Evolutionary conservation across 345 rosid genomes (phyloP), one percentile per base, ranked within the genome.

Genomic region (Syzygium jambos): DNA sequence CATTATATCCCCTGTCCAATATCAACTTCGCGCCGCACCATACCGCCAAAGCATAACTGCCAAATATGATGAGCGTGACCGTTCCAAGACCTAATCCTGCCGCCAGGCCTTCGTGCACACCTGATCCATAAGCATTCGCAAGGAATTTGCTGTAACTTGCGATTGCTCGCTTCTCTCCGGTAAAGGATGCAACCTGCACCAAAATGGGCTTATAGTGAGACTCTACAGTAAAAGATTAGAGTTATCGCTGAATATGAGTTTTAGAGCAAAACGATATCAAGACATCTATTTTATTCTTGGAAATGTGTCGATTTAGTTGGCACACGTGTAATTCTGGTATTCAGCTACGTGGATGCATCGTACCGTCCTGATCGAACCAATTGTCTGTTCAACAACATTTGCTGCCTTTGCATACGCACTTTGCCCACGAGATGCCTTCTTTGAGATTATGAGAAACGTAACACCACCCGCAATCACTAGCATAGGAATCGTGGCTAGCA

Each of bases 11-110:
- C 88, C 92, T 93, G 25, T 95, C 93, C 85, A 94, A 21, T 55
- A 96, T 94, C 95, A 96, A 65, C 95, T 88, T 96, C n/a, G 93
- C 95, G 12, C 99, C 98, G 86, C 85, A 96, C 98, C 98, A 97
- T 59, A 96, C 83, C 1, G 98, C 94, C 91, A 97, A 87, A 43
- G 92, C 92, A 85, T 97, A 97, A 86, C 90, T 93, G 85, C 92
- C 53, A 90, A 93, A 95, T 7, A 92, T 1, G 9, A 95, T 63
- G 0, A 90, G 27, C 87, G 89, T 85, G 55, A 94, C 89, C 0
- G 89, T 19, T 25, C 99, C 98, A 4, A 94, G 87, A 80, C 99
- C 98, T 5, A 92, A 59, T 86, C 99, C 98, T 14, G 95, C 51
- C 80, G 92, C 92, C n/a, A 89, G n/a, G 41, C 99, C 98, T 90